Evolutionary conservation across 257 asterid genomes (phyloP), one percentile per base, ranked within the genome.

Genomic region (Nemophila menziesii): DNA sequence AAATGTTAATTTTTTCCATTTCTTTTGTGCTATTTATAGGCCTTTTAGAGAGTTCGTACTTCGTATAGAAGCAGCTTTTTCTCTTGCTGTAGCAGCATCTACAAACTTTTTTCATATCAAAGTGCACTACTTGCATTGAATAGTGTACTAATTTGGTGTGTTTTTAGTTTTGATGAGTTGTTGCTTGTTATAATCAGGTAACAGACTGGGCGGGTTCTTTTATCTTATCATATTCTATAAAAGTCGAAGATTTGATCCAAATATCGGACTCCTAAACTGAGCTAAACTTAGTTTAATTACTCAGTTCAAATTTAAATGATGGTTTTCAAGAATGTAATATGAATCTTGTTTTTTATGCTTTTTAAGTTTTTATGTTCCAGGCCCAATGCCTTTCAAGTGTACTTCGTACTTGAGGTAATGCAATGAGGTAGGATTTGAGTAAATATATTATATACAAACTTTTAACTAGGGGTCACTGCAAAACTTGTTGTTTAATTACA

Each of bases 321-420:
- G 19, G 5, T 22, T 48, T 15, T 57, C 52, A 16, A 43, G 46
- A 26, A 43, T 14, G 24, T 51, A 18, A 34, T 51, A 48, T 40
- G 44, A 22, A 57, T 42, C 40, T 38, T n/a, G n/a, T 66, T 62
- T 46, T 29, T 43, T 48, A 36, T 55, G 33, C 51, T 51, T 43
- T n/a, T n/a, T n/a, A n/a, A n/a, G n/a, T n/a, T 52, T 29, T 63
- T 50, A 41, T 45, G 68, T 68, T 61, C 57, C 74, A 90, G 99
- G 83, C 94, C 96, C 61, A 90, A 90, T 58, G 94, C 85, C 72
- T 90, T 90, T 69, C 93, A 69, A 79, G 99, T 81, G 77, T 90
- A 90, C 63, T 90, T 90, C 73, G 96, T 90, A 71, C 96, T 90
- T 73, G 84, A 90, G 99, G 99, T 90, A 90, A 85, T 85, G 93